Conservation (phyloP, 352 stramenopile genomes). For the Phytophthora parvispora region DNA sequence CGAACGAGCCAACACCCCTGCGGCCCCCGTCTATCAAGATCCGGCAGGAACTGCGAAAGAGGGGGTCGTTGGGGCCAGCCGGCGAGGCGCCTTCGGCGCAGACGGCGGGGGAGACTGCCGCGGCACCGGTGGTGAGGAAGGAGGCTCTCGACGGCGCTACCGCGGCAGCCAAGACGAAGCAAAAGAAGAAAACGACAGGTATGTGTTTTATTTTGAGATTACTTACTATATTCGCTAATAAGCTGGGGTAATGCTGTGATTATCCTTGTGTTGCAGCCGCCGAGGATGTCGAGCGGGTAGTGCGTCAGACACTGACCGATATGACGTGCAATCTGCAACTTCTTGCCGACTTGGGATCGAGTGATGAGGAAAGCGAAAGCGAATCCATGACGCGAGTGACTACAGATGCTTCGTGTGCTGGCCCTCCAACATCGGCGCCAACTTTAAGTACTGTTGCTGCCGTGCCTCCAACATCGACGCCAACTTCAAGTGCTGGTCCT, state of each 20-base stretch:
- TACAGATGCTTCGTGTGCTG: neutral
- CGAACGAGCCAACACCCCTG: neutral
- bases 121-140: neutral
- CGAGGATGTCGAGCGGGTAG: neutral
- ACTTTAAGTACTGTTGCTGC: neutral
- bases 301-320: neutral
- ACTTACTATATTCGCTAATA: neutral
- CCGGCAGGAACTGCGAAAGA: neutral
- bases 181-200: neutral
- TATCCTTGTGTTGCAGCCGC: neutral
- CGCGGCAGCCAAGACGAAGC: neutral
- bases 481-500: neutral
- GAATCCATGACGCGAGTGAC: neutral
- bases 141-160: neutral
- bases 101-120: neutral
- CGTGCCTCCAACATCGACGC: neutral
- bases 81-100: too few species aligned
- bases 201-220: neutral
- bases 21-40: neutral
- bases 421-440: neutral
- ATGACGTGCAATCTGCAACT: neutral
- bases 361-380: neutral
- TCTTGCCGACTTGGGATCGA: neutral
- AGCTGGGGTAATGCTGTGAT: too few species aligned
- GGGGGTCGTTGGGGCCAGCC: too few species aligned